Evolutionary conservation across 2,329 filamentous ascomycete genomes (phyloP).

Genomic region (Sphaerulina musiva): DNA sequence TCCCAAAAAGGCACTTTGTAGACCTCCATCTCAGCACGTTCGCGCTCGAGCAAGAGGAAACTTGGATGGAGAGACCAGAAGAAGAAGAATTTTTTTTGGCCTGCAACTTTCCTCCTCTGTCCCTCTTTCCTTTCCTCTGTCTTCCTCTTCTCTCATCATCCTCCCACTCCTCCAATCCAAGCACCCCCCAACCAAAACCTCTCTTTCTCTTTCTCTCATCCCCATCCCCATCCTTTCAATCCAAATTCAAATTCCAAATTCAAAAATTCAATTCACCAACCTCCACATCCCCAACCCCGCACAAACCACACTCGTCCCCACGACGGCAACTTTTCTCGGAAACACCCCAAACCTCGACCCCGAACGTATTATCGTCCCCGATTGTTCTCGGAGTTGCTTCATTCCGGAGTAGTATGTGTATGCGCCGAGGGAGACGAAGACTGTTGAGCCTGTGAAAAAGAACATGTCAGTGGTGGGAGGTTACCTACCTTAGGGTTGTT

Average conservation of each 20-base stretch:
- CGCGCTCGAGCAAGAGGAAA: too few species aligned
- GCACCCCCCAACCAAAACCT: too few species aligned
- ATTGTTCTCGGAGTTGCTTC: slow-evolving; percentile 38
- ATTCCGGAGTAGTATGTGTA: slow-evolving; percentile 44
- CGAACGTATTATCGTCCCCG: slow-evolving; percentile 38
- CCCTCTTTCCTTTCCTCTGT: background rate
- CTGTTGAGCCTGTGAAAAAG: slow-evolving; percentile 35
- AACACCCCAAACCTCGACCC: slow-evolving; percentile 39
- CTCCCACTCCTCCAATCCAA: too few species aligned
- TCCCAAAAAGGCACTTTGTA: too few species aligned
- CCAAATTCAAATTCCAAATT: too few species aligned
- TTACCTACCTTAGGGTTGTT: background rate
- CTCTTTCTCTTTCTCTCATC: too few species aligned
- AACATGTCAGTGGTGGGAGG: background rate
- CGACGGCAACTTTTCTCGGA: slow-evolving; percentile 37
- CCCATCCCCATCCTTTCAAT: too few species aligned
- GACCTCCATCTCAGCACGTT: too few species aligned
- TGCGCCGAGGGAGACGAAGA: slow-evolving; percentile 43
- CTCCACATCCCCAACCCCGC: slow-evolving; percentile 43
- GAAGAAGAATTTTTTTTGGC: too few species aligned
- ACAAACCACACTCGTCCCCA: slow-evolving; percentile 36
- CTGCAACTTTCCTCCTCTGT: background rate
- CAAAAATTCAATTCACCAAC: slow-evolving; percentile 27
- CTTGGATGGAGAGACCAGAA: too few species aligned
- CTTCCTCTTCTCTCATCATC: background rate